Evolutionary conservation across 1,139 yeast species (phyloP).

Genomic region (Yueomyces sp.): DNA sequence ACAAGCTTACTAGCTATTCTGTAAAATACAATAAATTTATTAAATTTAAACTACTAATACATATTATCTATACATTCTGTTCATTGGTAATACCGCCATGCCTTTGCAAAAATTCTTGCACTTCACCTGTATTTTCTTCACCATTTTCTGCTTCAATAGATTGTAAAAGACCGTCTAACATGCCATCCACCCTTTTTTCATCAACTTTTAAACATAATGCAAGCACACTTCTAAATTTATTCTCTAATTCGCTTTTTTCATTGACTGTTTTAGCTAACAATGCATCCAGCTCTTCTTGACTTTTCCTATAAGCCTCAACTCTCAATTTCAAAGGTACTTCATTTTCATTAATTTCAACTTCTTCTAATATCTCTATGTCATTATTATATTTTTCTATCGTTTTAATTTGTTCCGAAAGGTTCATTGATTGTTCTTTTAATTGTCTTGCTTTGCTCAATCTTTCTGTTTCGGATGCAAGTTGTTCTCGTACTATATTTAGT

Average conservation of each 20-base stretch:
- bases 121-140: slow-evolving; percentile 41
- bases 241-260: slow-evolving; percentile 54
- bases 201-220: slow-evolving; percentile 85
- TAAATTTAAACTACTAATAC: no score
- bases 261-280: slow-evolving; percentile 31
- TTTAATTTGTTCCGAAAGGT: slow-evolving; percentile 36
- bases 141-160: slow-evolving; percentile 78
- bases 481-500: slow-evolving; percentile 14
- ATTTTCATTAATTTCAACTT: slow-evolving; percentile 2
- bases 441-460: slow-evolving; percentile 17
- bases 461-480: slow-evolving; percentile 17
- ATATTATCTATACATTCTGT: background rate
- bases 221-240: slow-evolving; percentile 79
- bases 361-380: slow-evolving; percentile 37
- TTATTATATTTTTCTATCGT: slow-evolving; percentile 41
- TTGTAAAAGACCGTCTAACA: slow-evolving; percentile 73
- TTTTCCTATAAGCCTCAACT: slow-evolving; percentile 62
- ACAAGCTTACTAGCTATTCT: no score
- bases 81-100: slow-evolving; percentile 5
- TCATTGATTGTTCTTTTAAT: slow-evolving; percentile 17
- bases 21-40: no score
- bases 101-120: slow-evolving; percentile 22
- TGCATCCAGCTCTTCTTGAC: slow-evolving; percentile 36
- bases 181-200: slow-evolving; percentile 62
- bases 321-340: slow-evolving; percentile 57